A percentile compares a stretch with the other conserved stretches of the same genome.
phyloP scores from a whole-genome alignment of 257 asterid species.

The Petunia axillaris region DNA sequence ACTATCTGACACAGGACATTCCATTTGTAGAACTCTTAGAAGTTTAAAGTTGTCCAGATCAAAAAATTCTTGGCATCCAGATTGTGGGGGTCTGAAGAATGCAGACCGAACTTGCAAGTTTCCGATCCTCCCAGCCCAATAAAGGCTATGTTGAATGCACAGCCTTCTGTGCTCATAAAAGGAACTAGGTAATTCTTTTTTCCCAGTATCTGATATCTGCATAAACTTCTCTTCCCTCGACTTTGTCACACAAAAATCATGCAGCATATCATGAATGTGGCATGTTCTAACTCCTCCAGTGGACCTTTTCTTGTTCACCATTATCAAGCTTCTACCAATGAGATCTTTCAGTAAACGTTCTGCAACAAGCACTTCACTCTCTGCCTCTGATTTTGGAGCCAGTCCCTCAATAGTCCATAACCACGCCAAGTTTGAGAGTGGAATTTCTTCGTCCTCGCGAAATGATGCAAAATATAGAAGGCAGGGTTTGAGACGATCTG shows the following conservation, averaged over 20 bases:
- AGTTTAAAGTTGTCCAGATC: not conserved
- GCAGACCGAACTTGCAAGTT: too few species aligned
- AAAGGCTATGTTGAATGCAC: too few species aligned
- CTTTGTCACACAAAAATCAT: too few species aligned
- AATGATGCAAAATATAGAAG: conserved; percentile 25
- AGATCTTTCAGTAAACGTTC: conserved; percentile 23
- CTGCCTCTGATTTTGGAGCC: too few species aligned
- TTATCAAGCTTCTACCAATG: conserved; percentile 24
- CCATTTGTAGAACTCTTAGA: conserved; percentile 2
- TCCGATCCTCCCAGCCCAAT: too few species aligned
- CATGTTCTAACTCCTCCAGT: not conserved
- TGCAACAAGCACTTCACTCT: conserved; percentile 19
- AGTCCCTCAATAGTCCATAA: conserved; percentile 27
- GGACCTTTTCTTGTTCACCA: not conserved
- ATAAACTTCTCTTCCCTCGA: too few species aligned
- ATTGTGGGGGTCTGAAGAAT: not conserved
- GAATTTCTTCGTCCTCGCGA: conserved; percentile 1
- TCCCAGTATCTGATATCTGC: too few species aligned
- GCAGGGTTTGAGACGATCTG: conserved; percentile 23
- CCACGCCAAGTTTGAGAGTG: not conserved
- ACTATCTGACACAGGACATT: not conserved
- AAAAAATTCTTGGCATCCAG: not conserved
- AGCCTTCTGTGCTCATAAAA: too few species aligned
- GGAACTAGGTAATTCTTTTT: too few species aligned
- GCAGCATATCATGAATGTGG: not conserved